phyloP scores from a whole-genome alignment of 495 filamentous ascomycete genomes.

The Xylaria castorea region DNA sequence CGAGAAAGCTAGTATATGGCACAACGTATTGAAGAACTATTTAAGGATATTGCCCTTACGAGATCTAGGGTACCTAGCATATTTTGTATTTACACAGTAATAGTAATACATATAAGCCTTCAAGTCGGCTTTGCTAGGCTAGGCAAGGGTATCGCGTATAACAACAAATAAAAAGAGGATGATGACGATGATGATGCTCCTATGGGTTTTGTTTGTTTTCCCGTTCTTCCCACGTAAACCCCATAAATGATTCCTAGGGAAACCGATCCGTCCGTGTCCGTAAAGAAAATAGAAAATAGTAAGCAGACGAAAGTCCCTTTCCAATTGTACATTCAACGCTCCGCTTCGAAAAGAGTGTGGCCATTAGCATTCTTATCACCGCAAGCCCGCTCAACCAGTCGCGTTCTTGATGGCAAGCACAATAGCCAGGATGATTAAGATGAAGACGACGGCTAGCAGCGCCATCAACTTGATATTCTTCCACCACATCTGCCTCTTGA shows the following conservation, averaged over 20 bases:
- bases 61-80: conserved; percentile 11
- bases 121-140: conserved; percentile 5
- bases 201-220: neutral
- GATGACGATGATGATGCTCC: neutral
- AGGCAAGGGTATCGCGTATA: conserved; percentile 26
- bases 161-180: conserved; percentile 33
- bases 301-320: conserved; percentile 23
- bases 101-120: conserved; percentile 28
- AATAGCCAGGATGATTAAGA: conserved; percentile 73
- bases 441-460: conserved; percentile 77
- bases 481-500: conserved; percentile 98
- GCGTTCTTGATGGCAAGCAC: conserved; percentile 51
- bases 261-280: neutral
- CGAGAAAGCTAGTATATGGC: neutral
- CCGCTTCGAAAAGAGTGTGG: neutral
- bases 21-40: neutral
- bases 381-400: conserved; percentile 27
- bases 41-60: neutral
- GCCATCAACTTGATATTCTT: conserved; percentile 97
- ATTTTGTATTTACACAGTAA: conserved; percentile 33
- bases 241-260: neutral
- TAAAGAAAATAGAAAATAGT: conserved; percentile 21
- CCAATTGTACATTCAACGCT: conserved; percentile 15
- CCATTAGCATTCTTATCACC: neutral
- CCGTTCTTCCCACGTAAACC: neutral